Conservation (phyloP, 2,329 filamentous ascomycete genomes). For the Metarhizium guizhouense region DNA sequence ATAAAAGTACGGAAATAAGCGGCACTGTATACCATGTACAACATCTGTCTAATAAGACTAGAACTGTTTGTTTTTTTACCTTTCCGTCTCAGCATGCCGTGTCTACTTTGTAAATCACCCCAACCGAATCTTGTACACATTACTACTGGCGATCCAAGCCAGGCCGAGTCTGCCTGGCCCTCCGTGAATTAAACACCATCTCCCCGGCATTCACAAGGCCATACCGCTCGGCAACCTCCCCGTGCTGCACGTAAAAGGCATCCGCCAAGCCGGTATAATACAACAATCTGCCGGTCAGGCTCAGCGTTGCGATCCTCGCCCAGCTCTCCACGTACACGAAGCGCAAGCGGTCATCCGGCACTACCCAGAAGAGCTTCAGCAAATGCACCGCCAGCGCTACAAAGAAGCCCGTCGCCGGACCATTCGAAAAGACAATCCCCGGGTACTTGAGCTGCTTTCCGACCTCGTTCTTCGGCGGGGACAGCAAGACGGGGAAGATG, state of each 20-base stretch:
- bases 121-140: not conserved
- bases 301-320: slow-evolving; percentile 75
- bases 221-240: slow-evolving; percentile 44
- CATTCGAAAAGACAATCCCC: slow-evolving; percentile 75
- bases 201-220: slow-evolving; percentile 28
- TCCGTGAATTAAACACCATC: slow-evolving; percentile 29
- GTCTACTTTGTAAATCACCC: not conserved
- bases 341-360: slow-evolving; percentile 49
- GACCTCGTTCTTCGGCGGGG: slow-evolving; percentile 16
- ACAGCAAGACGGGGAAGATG: slow-evolving; percentile 48
- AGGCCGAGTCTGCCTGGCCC: slow-evolving; percentile 12
- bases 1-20: not conserved
- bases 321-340: slow-evolving; percentile 88
- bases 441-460: slow-evolving; percentile 40
- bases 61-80: not conserved
- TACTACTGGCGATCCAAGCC: not conserved
- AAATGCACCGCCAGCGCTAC: slow-evolving; percentile 45
- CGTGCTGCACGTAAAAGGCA: slow-evolving; percentile 76
- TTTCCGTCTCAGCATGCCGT: not conserved
- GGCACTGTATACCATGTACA: slow-evolving; percentile 13
- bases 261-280: slow-evolving; percentile 57
- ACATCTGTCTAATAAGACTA: slow-evolving; percentile 9
- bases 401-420: slow-evolving; percentile 79
- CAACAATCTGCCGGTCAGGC: slow-evolving; percentile 74
- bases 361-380: slow-evolving; percentile 35